Evolutionary conservation across 805 yeast genomes (phyloP), one percentile per base, ranked within the genome.

Genomic region (Candida mattraensis): DNA sequence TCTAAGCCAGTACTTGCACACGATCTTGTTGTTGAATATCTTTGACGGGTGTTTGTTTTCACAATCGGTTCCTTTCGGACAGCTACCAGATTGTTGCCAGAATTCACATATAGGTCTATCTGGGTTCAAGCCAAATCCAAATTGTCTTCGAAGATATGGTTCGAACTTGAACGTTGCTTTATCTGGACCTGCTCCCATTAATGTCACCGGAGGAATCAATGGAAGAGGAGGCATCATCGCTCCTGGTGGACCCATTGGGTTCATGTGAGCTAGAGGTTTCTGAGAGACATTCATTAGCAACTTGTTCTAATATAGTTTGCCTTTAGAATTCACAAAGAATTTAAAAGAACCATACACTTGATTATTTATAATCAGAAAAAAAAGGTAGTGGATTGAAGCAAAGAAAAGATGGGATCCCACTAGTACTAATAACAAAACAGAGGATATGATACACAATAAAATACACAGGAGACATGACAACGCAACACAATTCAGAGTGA

Each of bases 1-100:
- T 47, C 97, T 76, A 22, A 93, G 75, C 99, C 99, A 93, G 67
- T 93, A 97, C 70, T 93, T 91, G 60, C 99, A 93, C 4, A 93
- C 99, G 35, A 93, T 87, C 58, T 83, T 82, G 58, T 82, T 82
- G 35, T 73, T 69, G 53, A 76, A 78, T 30, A 58, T 54, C 72
- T 73, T 34, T 76, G 79, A 33, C 78, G 74, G 21, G 63, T 91
- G 98, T 54, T 88, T 85, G 63, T 86, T 80, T 14, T 89, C 89
- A 57, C 98, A 91, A 31, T 72, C 72, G n/a, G 72, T 67, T 6
- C 97, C 96, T 40, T 81, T 70, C 3, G 97, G 96, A 61, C 98
- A 91, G 3, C 42, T 46, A 5, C 59, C 55, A 24, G 84, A 77
- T 32, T 78, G 81, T 45, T 70, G 68, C 66, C 69, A 83, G 51